These are phyloP conservation scores for Terana coerulea DNA, from an alignment of 768 basidiomycete genomes.

Conservation along the genomic window DNA sequence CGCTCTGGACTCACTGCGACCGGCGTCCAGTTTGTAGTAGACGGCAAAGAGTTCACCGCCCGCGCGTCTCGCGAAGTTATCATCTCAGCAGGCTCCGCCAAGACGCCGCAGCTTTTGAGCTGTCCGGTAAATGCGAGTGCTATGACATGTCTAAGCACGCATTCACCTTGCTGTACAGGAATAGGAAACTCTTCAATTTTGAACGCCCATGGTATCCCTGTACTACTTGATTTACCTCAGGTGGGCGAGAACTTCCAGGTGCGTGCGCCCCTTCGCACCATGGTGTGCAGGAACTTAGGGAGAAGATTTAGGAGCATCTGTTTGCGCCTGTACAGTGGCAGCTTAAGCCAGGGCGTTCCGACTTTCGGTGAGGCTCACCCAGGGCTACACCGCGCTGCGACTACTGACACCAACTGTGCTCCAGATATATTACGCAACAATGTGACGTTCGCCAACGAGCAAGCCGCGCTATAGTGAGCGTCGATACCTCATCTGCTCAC, in stretches of 20 bases:
- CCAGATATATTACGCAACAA: not conserved
- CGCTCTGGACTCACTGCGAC: not conserved
- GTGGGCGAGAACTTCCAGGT: constrained; percentile 59
- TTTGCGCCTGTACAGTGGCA: not conserved
- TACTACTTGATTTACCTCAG: constrained; percentile 41
- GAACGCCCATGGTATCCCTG: constrained; percentile 41
- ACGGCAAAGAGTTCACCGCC: constrained; percentile 29
- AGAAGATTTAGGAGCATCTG: not conserved
- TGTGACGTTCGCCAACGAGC: constrained; percentile 2
- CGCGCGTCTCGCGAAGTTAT: constrained; percentile 47
- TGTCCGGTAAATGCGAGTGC: constrained; percentile 36
- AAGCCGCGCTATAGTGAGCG: not conserved
- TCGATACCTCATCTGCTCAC: too few relatives aligned
- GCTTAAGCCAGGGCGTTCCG: not conserved
- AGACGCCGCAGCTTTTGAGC: constrained; percentile 43
- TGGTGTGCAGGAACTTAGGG: not conserved
- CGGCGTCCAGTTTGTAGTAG: not conserved
- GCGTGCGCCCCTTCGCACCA: constrained; percentile 23
- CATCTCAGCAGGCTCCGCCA: constrained; percentile 31
- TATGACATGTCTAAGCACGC: not conserved
- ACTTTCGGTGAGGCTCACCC: not conserved
- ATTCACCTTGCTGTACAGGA: not conserved
- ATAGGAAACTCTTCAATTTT: constrained; percentile 49
- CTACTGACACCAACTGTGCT: not conserved
- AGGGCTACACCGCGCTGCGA: not conserved